Percentiles rank a stretch among this genome's conserved stretches.
These are phyloP conservation scores for Colletotrichum higginsianum DNA, from an alignment of 2,329 filamentous ascomycete species.

Conservation along the genomic window DNA sequence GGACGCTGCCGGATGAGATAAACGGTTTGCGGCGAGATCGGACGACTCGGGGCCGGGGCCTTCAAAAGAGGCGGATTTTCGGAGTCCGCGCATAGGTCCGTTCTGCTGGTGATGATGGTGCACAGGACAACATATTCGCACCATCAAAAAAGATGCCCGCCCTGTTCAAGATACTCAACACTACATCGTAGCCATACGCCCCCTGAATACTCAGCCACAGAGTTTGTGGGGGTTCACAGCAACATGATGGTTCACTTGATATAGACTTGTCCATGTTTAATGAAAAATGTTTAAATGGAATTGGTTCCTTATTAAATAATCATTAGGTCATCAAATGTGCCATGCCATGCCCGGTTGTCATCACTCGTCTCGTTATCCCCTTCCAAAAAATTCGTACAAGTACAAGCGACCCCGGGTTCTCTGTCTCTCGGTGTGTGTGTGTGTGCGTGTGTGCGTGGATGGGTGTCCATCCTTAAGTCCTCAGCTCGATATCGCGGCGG, in stretches of 20 bases:
- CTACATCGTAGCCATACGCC: too few species aligned
- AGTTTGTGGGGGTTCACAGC: too few species aligned
- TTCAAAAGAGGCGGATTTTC: not conserved
- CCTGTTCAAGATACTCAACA: not conserved
- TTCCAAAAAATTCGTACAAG: not conserved
- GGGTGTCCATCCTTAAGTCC: not conserved
- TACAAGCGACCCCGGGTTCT: not conserved
- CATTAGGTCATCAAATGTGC: slow-evolving; percentile 5
- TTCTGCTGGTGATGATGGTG: not conserved
- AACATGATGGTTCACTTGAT: too few species aligned
- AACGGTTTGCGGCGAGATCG: not conserved
- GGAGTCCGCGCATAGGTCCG: not conserved
- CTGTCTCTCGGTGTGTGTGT: too few species aligned
- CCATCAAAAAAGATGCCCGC: too few species aligned
- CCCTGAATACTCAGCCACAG: not conserved
- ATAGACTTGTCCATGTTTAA: not conserved
- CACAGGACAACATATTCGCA: too few species aligned
- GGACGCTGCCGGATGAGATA: not conserved
- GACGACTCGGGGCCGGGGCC: not conserved
- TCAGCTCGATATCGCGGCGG: slow-evolving; percentile 40
- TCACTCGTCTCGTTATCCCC: not conserved
- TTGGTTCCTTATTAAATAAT: not conserved
- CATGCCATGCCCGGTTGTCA: not conserved
- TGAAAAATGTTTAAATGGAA: slow-evolving; percentile 4
- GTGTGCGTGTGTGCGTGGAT: too few species aligned